Evolutionary conservation across 2,329 filamentous ascomycete species (phyloP).

Genomic region (Nectriaceae sp.): DNA sequence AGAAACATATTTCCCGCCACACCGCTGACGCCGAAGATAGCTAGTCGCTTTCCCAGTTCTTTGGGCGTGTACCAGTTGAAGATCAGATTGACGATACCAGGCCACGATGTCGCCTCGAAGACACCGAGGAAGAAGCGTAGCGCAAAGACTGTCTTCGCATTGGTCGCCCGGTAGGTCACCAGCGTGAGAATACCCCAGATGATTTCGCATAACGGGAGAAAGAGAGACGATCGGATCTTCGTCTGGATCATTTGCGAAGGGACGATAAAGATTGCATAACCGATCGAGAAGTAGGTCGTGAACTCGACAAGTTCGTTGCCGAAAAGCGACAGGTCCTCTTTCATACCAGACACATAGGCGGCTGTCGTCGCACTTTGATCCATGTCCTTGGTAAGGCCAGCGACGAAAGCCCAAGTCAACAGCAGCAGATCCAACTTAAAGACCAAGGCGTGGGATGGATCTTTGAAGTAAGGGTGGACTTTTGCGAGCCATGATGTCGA

Average conservation of each 20-base stretch:
- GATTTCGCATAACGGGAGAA: constrained; percentile 32
- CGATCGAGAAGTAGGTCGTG: constrained; percentile 11
- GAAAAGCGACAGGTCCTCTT: constrained; percentile 12
- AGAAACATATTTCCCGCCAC: constrained; percentile 47
- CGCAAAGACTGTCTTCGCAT: constrained; percentile 22
- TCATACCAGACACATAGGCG: constrained; percentile 16
- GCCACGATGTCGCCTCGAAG: constrained; percentile 40
- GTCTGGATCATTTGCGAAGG: constrained; percentile 12
- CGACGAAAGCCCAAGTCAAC: constrained; percentile 27
- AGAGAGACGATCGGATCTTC: constrained; percentile 29
- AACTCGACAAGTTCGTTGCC: constrained; percentile 16
- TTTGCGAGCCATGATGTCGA: constrained; percentile 32
- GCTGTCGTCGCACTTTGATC: constrained; percentile 24
- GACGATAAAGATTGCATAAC: constrained; percentile 15
- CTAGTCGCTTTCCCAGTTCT: constrained; percentile 43
- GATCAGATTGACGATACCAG: constrained; percentile 39
- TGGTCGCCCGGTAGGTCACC: constrained; percentile 26
- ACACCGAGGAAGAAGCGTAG: constrained; percentile 47
- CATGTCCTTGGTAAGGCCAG: constrained; percentile 20
- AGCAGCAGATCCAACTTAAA: constrained; percentile 32
- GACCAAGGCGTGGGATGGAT: constrained; percentile 29
- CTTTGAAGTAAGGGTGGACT: constrained; percentile 31
- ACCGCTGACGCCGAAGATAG: constrained; percentile 45
- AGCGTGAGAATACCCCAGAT: constrained; percentile 25
- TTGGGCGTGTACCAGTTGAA: constrained; percentile 47